A percentile compares a stretch with the other conserved stretches of the same genome.
Evolutionary conservation across 2,329 filamentous ascomycete species (phyloP).

Genomic region (Penicillium vulpinum): DNA sequence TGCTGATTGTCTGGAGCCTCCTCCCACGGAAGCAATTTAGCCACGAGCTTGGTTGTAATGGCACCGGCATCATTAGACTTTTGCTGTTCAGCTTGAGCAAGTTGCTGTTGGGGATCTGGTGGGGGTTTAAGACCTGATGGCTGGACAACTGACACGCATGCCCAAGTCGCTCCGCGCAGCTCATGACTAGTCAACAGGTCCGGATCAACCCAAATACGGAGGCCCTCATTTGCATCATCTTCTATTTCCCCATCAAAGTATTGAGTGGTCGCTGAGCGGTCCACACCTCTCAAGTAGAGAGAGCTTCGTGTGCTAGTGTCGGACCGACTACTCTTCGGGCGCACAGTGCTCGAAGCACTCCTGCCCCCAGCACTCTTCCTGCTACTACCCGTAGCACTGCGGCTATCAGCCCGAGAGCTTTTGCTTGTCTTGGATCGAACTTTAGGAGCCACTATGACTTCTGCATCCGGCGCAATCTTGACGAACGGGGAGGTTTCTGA

Average conservation of each 20-base stretch:
- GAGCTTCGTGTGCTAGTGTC: constrained; percentile 58
- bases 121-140: constrained; percentile 74
- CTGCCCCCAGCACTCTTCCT: constrained; percentile 70
- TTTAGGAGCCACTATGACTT: constrained; percentile 97
- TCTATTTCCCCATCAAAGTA: constrained; percentile 73
- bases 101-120: constrained; percentile 66
- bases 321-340: constrained; percentile 57
- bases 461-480: constrained; percentile 89
- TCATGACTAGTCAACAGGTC: constrained; percentile 71
- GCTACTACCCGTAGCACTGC: constrained; percentile 77
- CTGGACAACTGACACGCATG: constrained; percentile 79
- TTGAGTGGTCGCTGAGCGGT: constrained; percentile 66
- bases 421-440: constrained; percentile 70
- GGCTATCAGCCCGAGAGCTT: constrained; percentile 66
- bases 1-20: constrained; percentile 82
- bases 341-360: constrained; percentile 70
- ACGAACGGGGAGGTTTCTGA: constrained; percentile 72
- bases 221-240: constrained; percentile 55
- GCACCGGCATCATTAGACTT: constrained; percentile 57
- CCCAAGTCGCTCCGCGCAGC: constrained; percentile 74
- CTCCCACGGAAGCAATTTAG: constrained; percentile 74
- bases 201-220: constrained; percentile 82
- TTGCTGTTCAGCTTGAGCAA: constrained; percentile 64
- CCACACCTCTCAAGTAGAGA: constrained; percentile 78
- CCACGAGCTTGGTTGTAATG: constrained; percentile 69